Conservation (phyloP, 257 asterid genomes). For the Linaria vulgaris region DNA sequence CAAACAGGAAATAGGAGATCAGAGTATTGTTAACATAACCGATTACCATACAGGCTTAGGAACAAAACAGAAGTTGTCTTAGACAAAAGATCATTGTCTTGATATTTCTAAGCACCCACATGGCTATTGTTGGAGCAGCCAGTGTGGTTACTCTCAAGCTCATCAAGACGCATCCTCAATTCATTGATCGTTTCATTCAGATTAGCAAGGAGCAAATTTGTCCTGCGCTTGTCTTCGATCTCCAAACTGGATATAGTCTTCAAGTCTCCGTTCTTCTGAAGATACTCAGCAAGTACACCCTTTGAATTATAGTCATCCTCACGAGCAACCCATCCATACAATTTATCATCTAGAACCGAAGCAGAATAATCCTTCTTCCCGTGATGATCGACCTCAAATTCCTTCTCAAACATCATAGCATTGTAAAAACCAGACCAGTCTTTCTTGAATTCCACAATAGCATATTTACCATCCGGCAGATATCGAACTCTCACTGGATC, state of each 20-base stretch:
- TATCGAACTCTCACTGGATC: constrained; percentile 42
- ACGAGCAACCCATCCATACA: constrained; percentile 70
- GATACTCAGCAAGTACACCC: constrained; percentile 46
- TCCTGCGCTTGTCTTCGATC: constrained; percentile 46
- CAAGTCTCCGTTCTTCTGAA: constrained; percentile 62
- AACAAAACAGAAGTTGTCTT: constrained; percentile 25
- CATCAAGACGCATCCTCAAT: constrained; percentile 39
- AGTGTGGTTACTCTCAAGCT: constrained; percentile 31
- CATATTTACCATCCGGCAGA: constrained; percentile 31
- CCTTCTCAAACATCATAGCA: constrained; percentile 58
- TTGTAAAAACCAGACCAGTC: constrained; percentile 57
- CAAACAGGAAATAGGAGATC: constrained; percentile 7
- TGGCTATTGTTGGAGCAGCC: constrained; percentile 18
- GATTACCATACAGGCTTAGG: neutral
- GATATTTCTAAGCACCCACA: constrained; percentile 26
- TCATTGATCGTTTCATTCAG: constrained; percentile 39
- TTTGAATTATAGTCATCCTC: constrained; percentile 50
- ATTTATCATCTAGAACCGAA: constrained; percentile 12
- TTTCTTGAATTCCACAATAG: constrained; percentile 51
- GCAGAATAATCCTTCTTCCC: constrained; percentile 49
- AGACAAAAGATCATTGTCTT: constrained; percentile 16
- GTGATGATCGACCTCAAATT: constrained; percentile 38
- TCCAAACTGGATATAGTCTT: constrained; percentile 55
- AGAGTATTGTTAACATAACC: neutral
- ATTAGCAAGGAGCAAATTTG: constrained; percentile 40